Conservation (phyloP, 495 filamentous ascomycete genomes). For the Podospora tetraspora region DNA sequence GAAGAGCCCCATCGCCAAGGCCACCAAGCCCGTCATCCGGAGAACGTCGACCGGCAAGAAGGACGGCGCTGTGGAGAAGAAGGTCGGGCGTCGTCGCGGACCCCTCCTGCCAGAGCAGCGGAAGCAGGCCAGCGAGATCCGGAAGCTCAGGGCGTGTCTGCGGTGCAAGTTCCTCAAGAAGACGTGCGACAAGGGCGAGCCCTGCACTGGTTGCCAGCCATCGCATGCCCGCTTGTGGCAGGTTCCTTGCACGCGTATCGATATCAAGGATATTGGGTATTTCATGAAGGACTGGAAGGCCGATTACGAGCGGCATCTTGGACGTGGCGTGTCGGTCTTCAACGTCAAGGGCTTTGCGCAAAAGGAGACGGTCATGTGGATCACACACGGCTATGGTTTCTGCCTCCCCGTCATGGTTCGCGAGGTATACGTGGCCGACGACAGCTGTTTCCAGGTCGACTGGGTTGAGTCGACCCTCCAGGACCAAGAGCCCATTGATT, state of each 20-base stretch:
- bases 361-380: constrained; percentile 70
- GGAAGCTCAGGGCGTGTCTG: constrained; percentile 84
- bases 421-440: constrained; percentile 84
- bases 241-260: constrained; percentile 90
- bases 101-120: constrained; percentile 88
- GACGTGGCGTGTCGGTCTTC: constrained; percentile 76
- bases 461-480: constrained; percentile 74
- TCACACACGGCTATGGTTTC: constrained; percentile 87
- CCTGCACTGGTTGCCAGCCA: constrained; percentile 86
- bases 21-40: constrained; percentile 71
- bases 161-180: constrained; percentile 99
- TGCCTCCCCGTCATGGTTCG: constrained; percentile 82
- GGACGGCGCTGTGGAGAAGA: constrained; percentile 69
- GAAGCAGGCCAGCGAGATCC: constrained; percentile 89
- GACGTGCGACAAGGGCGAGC: constrained; percentile 93
- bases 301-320: constrained; percentile 85
- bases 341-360: constrained; percentile 90
- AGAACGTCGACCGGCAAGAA: constrained; percentile 73
- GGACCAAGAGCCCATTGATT: constrained; percentile 63
- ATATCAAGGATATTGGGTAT: constrained; percentile 93
- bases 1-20: constrained; percentile 76
- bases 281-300: constrained; percentile 99
- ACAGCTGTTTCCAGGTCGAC: constrained; percentile 85
- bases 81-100: constrained; percentile 77
- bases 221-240: constrained; percentile 91